Evolutionary conservation across 192 early-diverging fungal species (phyloP).

Genomic region (Coemansia sp.): DNA sequence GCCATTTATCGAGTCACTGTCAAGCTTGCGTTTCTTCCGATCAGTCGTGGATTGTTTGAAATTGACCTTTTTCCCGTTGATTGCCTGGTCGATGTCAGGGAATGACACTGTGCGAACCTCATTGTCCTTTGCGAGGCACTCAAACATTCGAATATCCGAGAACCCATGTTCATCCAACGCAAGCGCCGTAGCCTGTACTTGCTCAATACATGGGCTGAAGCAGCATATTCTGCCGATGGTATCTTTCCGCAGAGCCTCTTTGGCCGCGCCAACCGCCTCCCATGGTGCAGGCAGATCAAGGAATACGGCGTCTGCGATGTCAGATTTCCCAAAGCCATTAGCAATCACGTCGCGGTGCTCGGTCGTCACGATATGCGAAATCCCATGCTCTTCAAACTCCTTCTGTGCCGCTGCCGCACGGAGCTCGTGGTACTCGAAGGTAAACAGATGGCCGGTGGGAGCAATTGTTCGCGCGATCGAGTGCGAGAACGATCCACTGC

Average conservation of each 20-base stretch:
- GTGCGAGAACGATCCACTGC: constrained; percentile 97
- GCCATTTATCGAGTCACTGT: neutral
- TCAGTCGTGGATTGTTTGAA: constrained; percentile 30
- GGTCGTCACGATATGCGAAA: constrained; percentile 66
- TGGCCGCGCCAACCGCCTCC: constrained; percentile 87
- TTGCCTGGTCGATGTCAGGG: constrained; percentile 66
- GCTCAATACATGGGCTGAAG: constrained; percentile 96
- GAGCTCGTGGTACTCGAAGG: constrained; percentile 91
- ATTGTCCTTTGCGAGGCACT: constrained; percentile 81
- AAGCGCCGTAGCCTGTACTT: constrained; percentile 77
- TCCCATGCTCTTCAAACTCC: constrained; percentile 80
- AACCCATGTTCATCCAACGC: constrained; percentile 82
- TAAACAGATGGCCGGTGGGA: constrained; percentile 84
- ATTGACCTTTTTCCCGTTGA: constrained; percentile 43
- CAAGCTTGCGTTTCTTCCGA: constrained; percentile 42
- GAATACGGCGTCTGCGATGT: constrained; percentile 86
- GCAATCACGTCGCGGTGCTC: constrained; percentile 78
- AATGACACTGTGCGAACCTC: constrained; percentile 65
- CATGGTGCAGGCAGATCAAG: constrained; percentile 96
- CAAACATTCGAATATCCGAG: constrained; percentile 91
- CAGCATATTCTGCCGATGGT: constrained; percentile 85
- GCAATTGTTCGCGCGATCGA: constrained; percentile 85
- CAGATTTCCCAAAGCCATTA: constrained; percentile 72
- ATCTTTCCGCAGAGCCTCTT: constrained; percentile 76
- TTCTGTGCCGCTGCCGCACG: constrained; percentile 63